Conservation (phyloP, 129 eudicot genomes). For the Escallonia herrerae region DNA sequence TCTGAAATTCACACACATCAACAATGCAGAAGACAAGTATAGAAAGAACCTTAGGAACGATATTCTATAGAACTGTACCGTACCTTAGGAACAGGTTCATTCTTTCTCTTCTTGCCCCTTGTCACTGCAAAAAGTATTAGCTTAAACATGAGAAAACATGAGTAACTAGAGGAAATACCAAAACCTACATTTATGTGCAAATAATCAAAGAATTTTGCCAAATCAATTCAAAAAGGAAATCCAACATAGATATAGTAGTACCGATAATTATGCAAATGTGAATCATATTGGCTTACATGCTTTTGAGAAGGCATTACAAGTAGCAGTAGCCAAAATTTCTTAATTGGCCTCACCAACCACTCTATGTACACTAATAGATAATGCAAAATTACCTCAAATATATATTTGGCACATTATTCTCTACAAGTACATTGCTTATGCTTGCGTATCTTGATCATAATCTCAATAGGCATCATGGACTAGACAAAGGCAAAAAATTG, state of each 20-base stretch:
- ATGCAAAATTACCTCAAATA: too few species aligned
- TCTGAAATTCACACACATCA: background rate
- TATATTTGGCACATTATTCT: too few species aligned
- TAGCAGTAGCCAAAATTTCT: too few species aligned
- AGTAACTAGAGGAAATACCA: background rate
- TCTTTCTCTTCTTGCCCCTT: slow-evolving; percentile 51
- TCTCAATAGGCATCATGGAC: too few species aligned
- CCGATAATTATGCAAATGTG: background rate
- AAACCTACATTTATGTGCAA: background rate
- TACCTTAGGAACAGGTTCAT: slow-evolving; percentile 35
- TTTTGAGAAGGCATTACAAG: too few species aligned
- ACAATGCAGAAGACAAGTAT: background rate
- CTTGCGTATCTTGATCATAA: too few species aligned
- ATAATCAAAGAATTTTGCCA: background rate
- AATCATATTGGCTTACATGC: too few species aligned
- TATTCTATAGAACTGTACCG: background rate
- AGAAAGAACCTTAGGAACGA: too few species aligned
- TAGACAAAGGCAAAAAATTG: background rate
- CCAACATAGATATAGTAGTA: background rate
- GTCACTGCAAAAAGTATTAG: slow-evolving; percentile 28
- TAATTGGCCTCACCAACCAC: too few species aligned
- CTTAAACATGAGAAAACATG: background rate
- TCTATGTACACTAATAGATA: too few species aligned
- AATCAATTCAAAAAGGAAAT: background rate
- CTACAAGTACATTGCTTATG: too few species aligned